These are phyloP conservation scores for Leccinellum rugosiceps DNA, from an alignment of 768 basidiomycete species.

Conservation along the genomic window DNA sequence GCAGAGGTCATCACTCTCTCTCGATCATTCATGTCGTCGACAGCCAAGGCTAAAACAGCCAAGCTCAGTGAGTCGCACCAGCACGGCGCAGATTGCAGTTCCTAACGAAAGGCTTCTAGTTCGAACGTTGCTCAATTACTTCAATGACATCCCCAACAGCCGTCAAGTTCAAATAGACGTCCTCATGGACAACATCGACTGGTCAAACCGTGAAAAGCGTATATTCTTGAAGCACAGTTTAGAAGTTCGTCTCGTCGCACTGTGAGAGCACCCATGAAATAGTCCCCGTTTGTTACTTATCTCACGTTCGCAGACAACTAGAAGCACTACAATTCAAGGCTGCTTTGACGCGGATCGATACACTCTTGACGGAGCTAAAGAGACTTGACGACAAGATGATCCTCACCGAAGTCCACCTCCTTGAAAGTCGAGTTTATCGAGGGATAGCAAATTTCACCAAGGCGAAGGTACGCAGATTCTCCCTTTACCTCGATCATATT, in stretches of 20 bases:
- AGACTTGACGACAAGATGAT: constrained; percentile 97
- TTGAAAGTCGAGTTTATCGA: constrained; percentile 89
- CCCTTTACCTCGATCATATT: neutral
- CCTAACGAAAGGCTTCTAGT: constrained; percentile 44
- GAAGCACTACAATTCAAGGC: constrained; percentile 74
- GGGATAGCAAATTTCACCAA: constrained; percentile 87
- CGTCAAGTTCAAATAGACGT: constrained; percentile 77
- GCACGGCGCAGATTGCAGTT: neutral
- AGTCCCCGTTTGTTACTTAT: too few relatives aligned
- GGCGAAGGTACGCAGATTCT: constrained; percentile 62
- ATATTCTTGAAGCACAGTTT: constrained; percentile 95
- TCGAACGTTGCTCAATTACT: constrained; percentile 90
- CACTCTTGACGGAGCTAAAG: constrained; percentile 87
- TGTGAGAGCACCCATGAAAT: constrained; percentile 55
- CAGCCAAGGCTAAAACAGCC: constrained; percentile 95
- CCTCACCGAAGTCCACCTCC: constrained; percentile 91
- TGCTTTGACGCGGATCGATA: constrained; percentile 79
- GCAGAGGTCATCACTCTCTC: constrained; percentile 85
- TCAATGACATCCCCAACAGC: constrained; percentile 73
- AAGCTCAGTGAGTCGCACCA: constrained; percentile 66
- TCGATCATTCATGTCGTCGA: constrained; percentile 84
- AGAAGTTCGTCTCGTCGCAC: constrained; percentile 79
- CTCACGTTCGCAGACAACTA: constrained; percentile 74
- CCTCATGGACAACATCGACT: constrained; percentile 86
- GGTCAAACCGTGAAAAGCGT: constrained; percentile 89